Conservation (phyloP, 202 grass and related monocot genomes). For the Dendrocalamus latiflorus region DNA sequence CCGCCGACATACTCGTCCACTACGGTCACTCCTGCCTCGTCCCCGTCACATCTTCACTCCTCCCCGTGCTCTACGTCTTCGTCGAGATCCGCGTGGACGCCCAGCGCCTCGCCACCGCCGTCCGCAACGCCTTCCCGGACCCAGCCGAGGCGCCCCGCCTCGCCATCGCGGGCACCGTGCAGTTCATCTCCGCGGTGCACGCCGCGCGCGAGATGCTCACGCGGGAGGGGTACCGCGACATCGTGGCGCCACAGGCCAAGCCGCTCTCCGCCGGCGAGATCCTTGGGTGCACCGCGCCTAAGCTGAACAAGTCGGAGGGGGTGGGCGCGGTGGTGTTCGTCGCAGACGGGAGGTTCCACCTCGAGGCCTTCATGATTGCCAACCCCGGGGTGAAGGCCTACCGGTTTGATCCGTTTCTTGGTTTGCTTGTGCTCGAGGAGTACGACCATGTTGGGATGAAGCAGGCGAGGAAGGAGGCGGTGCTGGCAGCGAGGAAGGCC, state of each 20-base stretch:
- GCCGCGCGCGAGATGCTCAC: conserved; percentile 64
- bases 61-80: conserved; percentile 94
- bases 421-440: no score
- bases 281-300: no score
- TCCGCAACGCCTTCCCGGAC: conserved; percentile 54
- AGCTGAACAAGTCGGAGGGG: no score
- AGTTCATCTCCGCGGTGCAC: conserved; percentile 79
- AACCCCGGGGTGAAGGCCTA: no score
- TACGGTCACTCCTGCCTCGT: conserved; percentile 97
- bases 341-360: no score
- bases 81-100: conserved; percentile 85
- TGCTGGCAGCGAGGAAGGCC: no score
- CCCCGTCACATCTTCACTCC: conserved; percentile 74
- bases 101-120: conserved; percentile 48
- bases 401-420: no score
- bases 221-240: conserved; percentile 44
- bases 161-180: conserved; percentile 76
- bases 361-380: no score
- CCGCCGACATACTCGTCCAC: conserved; percentile 78
- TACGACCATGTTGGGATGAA: no score
- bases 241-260: conserved; percentile 41
- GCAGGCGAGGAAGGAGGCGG: no score
- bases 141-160: conserved; percentile 37
- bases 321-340: no score
- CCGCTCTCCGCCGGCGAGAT: no score